Base-by-base conservation (phyloP, 2,329 filamentous ascomycete genomes). In the Didymella arachidicola region DNA sequence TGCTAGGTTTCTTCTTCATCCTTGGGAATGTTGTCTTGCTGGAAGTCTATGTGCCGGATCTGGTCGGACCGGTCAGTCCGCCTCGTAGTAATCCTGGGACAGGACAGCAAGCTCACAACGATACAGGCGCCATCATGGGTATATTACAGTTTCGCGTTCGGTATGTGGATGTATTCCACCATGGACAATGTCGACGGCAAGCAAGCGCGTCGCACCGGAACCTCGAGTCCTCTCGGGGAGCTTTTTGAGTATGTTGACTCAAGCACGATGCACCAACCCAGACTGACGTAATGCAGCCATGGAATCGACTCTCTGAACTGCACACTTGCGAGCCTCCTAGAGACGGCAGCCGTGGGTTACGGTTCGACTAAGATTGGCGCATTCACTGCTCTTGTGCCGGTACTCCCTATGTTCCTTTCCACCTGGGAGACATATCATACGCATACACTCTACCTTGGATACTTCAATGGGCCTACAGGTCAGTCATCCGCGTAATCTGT, bases 371-470 rank as follows among this genome's bases (percentile, higher is more conserved):
- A 88, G 63, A 87, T 92, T 19, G 95, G 95, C 65, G 89, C 95
- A 57, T 96, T 97, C 76, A 98, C 95, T 1, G 93, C 93, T 1
- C 82, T 99, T 42, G 88, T 94, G 60, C 95, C 95, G 1, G 96
- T 93, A 69, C 81, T 99, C 43, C 92, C 95, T 60, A 99, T 99
- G 95, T 99, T 97, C 83, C 97, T 99, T 80, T 97, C 94, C 3
- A 99, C 95, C 2, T 99, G 95, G 95, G 95, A 99, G 80, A 99
- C 95, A 1, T 99, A 97, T 77, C 95, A 99, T 79, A 97, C 95
- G 5, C 95, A 99, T 77, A 98, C 95, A 0, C 82, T 99, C 6
- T 99, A 97, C 78, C 87, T 99, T 12, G 95, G 95, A 54, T 92
- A 94, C 76, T 90, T 99, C 85, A 99, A 99, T 77, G 95, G 95